Evolutionary conservation across 495 filamentous ascomycete species (phyloP), one percentile per base, ranked within the genome.

Genomic region (Jackrogersella multiformis): DNA sequence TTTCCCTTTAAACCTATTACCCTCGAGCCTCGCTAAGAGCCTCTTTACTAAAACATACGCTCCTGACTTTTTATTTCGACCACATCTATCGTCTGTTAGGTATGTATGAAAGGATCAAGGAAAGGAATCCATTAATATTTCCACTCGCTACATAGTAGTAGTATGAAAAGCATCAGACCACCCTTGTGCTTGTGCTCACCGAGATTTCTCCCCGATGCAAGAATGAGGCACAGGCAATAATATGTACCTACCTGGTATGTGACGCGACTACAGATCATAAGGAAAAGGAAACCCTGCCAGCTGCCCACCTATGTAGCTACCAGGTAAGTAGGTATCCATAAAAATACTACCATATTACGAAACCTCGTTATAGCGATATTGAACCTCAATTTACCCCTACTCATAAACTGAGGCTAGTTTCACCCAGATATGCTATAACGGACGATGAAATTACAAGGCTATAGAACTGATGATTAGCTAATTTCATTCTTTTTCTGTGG

Each of bases 141-240:
- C n/a, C n/a, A n/a, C n/a, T n/a, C n/a, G n/a, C 26, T 32, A 30
- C 24, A 16, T 9, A 15, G 13, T 6, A 15, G 15, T n/a, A 30
- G 24, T 16, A 28, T 49, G 26, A 49, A 32, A 13, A 49, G 23
- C n/a, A 49, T n/a, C 26, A 49, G 45, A 10, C 5, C 5, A 16
- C n/a, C 24, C 10, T 21, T 21, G 16, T 20, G 28, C 16, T 18
- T n/a, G 24, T n/a, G 2, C 30, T 53, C 32, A 36, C 49, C 49
- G 28, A 53, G 28, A 5, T 53, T 24, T 18, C 12, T 36, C 28
- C 4, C 30, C 18, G 32, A 36, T 53, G 49, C 18, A 53, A 16
- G 8, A 36, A 36, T 34, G 49, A 53, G 49, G 49, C 30, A 20
- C n/a, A n/a, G n/a, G n/a, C n/a, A n/a, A n/a, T n/a, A n/a, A n/a